Percentiles rank a stretch among this genome's conserved stretches.
Conservation (phyloP, 2,329 filamentous ascomycete species). For the Rhynchosporium secalis region DNA sequence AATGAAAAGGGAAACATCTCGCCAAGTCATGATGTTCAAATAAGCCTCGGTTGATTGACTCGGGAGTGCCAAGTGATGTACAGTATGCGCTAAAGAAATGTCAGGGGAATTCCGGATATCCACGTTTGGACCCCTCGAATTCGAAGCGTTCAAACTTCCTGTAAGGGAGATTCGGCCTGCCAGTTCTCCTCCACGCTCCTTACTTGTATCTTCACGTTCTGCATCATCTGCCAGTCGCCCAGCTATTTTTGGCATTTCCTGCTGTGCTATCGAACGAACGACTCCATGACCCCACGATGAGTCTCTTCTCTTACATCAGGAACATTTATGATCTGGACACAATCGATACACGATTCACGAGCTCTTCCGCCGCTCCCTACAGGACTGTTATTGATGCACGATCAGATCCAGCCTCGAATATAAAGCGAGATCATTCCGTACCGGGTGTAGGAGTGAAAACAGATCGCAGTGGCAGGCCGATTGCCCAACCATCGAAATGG, state of each 20-base stretch:
- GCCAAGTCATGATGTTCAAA: background rate
- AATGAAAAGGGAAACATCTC: background rate
- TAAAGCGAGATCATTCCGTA: slow-evolving; percentile 37
- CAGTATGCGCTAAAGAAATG: slow-evolving; percentile 8
- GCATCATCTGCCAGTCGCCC: slow-evolving; percentile 10
- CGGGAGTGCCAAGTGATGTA: background rate
- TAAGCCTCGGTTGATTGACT: slow-evolving; percentile 14
- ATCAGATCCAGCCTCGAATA: slow-evolving; percentile 42
- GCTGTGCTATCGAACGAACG: slow-evolving; percentile 1
- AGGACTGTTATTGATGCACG: slow-evolving; percentile 56
- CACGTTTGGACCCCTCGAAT: background rate
- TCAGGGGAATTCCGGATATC: slow-evolving; percentile 2
- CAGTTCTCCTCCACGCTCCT: slow-evolving; percentile 23
- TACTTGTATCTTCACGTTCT: background rate
- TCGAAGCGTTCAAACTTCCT: slow-evolving; percentile 3
- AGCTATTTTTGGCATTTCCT: background rate
- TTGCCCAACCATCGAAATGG: slow-evolving; percentile 72
- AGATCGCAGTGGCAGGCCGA: slow-evolving; percentile 47
- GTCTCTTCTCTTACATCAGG: slow-evolving; percentile 45
- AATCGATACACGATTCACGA: slow-evolving; percentile 72
- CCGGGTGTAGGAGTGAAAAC: slow-evolving; percentile 37
- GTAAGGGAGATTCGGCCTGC: slow-evolving; percentile 6
- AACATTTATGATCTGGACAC: slow-evolving; percentile 66
- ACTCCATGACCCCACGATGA: slow-evolving; percentile 36
- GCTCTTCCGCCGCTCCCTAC: slow-evolving; percentile 67